Percentiles rank a stretch among this genome's conserved stretches.
Evolutionary conservation across 139 green algal species (phyloP).

Genomic region (Desmodesmus armatus): DNA sequence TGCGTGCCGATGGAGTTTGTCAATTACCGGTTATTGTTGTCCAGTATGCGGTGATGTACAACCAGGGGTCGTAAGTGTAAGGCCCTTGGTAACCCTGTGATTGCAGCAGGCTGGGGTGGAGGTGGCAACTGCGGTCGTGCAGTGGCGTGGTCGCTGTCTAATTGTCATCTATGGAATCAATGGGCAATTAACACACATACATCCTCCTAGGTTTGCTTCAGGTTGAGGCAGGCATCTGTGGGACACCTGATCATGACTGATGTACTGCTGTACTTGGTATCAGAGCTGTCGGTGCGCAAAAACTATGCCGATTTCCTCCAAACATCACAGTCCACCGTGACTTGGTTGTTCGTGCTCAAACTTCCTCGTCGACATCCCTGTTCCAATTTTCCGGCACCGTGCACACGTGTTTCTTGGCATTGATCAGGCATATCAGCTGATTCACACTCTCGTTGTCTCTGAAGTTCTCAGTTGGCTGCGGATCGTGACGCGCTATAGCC

Average conservation of each 20-base stretch:
- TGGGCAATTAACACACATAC: neutral
- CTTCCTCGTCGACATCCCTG: too few species aligned
- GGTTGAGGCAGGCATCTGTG: neutral
- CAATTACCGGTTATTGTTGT: too few species aligned
- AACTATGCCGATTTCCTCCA: too few species aligned
- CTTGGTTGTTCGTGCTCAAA: too few species aligned
- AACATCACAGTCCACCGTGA: too few species aligned
- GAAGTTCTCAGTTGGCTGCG: neutral
- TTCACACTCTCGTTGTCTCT: neutral
- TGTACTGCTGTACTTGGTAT: too few species aligned
- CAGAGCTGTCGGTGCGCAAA: too few species aligned
- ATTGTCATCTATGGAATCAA: neutral
- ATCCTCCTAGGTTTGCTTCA: neutral
- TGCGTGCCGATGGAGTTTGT: too few species aligned
- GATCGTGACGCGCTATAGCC: neutral
- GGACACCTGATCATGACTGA: neutral
- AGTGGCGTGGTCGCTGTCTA: neutral
- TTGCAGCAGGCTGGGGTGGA: neutral
- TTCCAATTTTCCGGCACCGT: neutral
- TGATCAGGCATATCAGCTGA: neutral
- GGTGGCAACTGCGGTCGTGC: neutral
- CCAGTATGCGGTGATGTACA: too few species aligned
- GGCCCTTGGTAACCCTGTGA: neutral
- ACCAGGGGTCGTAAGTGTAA: too few species aligned
- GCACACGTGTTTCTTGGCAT: neutral